Conservation (phyloP, 2,329 filamentous ascomycete genomes). For the Davidsoniella australis region DNA sequence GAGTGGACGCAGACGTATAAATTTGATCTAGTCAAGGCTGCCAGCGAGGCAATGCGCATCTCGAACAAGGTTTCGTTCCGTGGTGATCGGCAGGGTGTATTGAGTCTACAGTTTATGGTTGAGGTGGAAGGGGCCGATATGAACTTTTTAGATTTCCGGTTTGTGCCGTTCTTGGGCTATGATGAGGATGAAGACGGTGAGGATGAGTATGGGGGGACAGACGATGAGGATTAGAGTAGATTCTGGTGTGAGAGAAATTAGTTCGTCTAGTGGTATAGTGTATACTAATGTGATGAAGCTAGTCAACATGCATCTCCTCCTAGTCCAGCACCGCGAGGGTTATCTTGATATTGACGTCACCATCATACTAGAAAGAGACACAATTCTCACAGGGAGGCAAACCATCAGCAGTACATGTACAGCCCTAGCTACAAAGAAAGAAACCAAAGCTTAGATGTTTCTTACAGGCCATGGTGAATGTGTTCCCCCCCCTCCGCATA, state of each 20-base stretch:
- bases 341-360: too few species aligned
- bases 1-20: slow-evolving; percentile 60
- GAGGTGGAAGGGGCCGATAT: slow-evolving; percentile 55
- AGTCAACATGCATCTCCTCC: too few species aligned
- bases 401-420: too few species aligned
- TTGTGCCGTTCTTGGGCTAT: slow-evolving; percentile 54
- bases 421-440: too few species aligned
- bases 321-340: too few species aligned
- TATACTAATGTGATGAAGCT: background rate
- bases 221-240: slow-evolving; percentile 12
- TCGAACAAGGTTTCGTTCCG: slow-evolving; percentile 85
- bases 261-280: too few species aligned
- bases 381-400: too few species aligned
- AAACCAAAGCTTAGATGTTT: too few species aligned
- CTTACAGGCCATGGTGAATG: too few species aligned
- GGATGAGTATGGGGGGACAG: slow-evolving; percentile 20
- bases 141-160: slow-evolving; percentile 69
- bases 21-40: slow-evolving; percentile 71
- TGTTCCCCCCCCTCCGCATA: too few species aligned
- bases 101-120: slow-evolving; percentile 93
- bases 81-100: slow-evolving; percentile 72
- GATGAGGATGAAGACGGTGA: slow-evolving; percentile 34
- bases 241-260: background rate
- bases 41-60: slow-evolving; percentile 79
- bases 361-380: too few species aligned